phyloP scores from a whole-genome alignment of 345 rosid genomes.

The Sonneratia caseolaris region DNA sequence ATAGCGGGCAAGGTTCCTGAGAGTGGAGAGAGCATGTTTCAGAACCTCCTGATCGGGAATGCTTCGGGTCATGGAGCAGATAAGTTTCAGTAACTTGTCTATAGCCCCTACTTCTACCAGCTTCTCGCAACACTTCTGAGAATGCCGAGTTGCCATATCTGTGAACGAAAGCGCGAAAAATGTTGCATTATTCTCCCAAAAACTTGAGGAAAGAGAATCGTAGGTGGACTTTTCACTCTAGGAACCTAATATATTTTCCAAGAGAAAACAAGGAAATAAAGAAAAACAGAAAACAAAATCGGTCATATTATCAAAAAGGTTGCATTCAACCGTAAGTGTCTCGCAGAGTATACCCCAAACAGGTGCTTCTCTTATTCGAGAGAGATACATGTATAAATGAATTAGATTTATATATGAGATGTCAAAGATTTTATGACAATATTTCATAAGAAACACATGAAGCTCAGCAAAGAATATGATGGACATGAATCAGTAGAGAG shows the following conservation, averaged over 20 bases:
- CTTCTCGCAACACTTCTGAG: constrained; percentile 76
- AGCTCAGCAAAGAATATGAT: neutral
- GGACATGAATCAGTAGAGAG: neutral
- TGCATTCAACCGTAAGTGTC: no score
- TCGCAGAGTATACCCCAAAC: no score
- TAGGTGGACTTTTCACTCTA: neutral
- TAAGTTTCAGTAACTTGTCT: constrained; percentile 45
- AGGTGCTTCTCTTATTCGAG: no score
- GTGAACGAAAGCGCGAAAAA: constrained; percentile 9
- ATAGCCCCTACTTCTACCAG: constrained; percentile 87
- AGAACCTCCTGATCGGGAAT: constrained; percentile 83
- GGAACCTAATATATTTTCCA: no score
- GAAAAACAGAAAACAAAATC: no score
- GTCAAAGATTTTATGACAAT: neutral
- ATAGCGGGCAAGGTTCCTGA: constrained; percentile 60
- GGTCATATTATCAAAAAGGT: no score
- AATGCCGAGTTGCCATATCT: constrained; percentile 68
- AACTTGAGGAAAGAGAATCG: neutral
- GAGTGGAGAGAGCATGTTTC: constrained; percentile 70
- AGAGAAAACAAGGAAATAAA: no score
- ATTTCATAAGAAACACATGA: neutral
- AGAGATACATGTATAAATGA: no score
- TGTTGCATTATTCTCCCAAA: neutral
- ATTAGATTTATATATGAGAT: no score
- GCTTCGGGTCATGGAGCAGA: constrained; percentile 68